Base-by-base conservation (phyloP, 106 monocot species). In the Ottelia alismoides region DNA sequence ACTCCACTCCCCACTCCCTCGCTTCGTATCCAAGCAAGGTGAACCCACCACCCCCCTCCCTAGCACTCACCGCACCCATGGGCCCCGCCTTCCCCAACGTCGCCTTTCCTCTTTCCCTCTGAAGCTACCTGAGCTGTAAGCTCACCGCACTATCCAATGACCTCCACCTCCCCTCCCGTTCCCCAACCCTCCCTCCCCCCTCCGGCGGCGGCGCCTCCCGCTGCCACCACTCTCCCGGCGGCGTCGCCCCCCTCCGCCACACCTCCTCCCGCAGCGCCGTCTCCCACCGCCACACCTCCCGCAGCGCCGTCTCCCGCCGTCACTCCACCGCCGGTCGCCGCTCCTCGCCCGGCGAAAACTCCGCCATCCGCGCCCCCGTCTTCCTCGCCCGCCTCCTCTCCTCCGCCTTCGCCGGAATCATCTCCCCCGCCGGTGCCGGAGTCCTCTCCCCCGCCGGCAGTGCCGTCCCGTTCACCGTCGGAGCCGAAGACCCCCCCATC, bases 381-480 rank as follows among this genome's bases (percentile, higher is more conserved):
- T n/a, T n/a, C 71, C 1, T 24, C 65, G 3, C 64, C 76, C 0
- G 20, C 56, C 10, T 16, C 23, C 1, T 22, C 63, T 1, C 40
- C 64, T 1, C 2, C 69, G 9, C 27, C 70, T 1, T 31, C 71
- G 0, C 66, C 66, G 20, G 1, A 32, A 0, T 20, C 55, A 14
- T 40, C 50, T 1, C 30, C 61, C 14, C 18, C 69, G 1, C 31
- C 51, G 1, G 5, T 31, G 1, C 31, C 55, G 5, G 11, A 55
- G 9, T 25, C 59, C 1, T 16, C 73, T 1, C 12, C 52, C n/a
- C 21, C 24, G 27, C 11, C 70, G 21, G 2, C 70, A 4, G 51
- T 52, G 51, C 45, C 60, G 29, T 12, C 59, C 20, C 43, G 20
- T 25, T 2, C 5, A 21, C 44, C 1, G n/a, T n/a, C n/a, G n/a